Base-by-base conservation (phyloP, 176 grass and related monocot species). In the Saccharum officinarum region DNA sequence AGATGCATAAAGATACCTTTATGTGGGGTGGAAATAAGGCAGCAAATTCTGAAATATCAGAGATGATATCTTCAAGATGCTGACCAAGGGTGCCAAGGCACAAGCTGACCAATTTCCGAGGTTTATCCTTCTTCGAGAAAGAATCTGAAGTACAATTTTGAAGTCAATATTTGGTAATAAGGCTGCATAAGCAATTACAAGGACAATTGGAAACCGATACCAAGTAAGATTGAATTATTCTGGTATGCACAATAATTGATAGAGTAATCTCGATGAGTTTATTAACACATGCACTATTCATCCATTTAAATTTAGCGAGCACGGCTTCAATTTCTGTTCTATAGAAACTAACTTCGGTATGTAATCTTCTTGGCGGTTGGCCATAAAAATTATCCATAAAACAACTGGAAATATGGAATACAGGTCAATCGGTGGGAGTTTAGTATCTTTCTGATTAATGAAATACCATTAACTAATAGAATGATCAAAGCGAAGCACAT, bases 21-120 rank as follows among this genome's bases (percentile, higher is more conserved):
- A 99, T 92, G 71, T 96, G 88, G 60, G 97, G 78, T 52, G 97
- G 93, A 92, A 99, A 91, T 60, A 73, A 87, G 79, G 75, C 76
- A 41, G 86, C 69, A 10, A 96, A 86, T 71, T 99, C 97, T 55
- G 88, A 86, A 69, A 96, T 92, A 94, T 96, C 91, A 57, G 78
- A 17, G 44, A 91, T 88, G 59, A 99, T 94, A 67, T 99, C 91
- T 80, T 99, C 90, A 71, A 99, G 87, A 99, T 96, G 79, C 86
- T 94, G 74, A 25, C 97, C 97, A 10, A 99, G 91, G 74, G 93
- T 83, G 47, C 97, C 93, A 82, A 99, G 87, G 75, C 92, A 99
- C 63, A 99, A 26, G 85, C 86, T 96, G 15, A 99, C 84, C 76
- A 99, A 77, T 67, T 92, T 99, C 67, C 81, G 82, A 82, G 93